Evolutionary conservation across 1,284 basidiomycete species (phyloP), one percentile per base, ranked within the genome.

Genomic region (Ustilago shanxiensis): DNA sequence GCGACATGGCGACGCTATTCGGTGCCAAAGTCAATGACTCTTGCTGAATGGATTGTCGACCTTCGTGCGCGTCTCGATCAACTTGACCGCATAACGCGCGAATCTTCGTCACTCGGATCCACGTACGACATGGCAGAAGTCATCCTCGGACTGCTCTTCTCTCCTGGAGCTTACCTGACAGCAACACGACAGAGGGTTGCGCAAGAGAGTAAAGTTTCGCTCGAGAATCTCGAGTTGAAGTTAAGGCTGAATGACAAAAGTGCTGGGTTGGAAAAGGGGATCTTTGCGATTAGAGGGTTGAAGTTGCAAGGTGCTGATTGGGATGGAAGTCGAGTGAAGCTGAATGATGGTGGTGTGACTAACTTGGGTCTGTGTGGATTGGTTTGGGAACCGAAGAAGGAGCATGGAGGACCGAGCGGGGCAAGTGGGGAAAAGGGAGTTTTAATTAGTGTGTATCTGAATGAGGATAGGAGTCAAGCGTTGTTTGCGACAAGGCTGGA

Each of bases 371-470:
- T 68, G n/a, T 78, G 81, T 39, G 72, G 69, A 7, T 62, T 85
- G 51, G 65, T 75, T 24, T 83, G 83, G 83, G 61, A 68, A 31
- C 35, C 53, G 20, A 29, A 60, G 35, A 35, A 60, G 31, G 31
- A 33, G n/a, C 11, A 11, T 5, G 31, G 11, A 24, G 22, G 14
- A 16, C 20, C 35, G 35, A 20, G n/a, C 9, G 44, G 33, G 39
- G 20, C 35, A n/a, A 44, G 37, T 8, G 26, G 29, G 5, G 3
- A 13, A n/a, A 47, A 55, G 35, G 24, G 2, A 37, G 71, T 79
- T 41, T 93, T 92, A 79, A 87, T 98, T 24, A 95, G 95, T 0
- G 93, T 98, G 39, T 98, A 97, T 86, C 89, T 97, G 84, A 96
- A 98, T 87, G 89, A 90, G 71, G 95, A 97, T 86, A 90, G 95